Evolutionary conservation across 2,329 filamentous ascomycete species (phyloP).

Genomic region (Scleromitrula shiraiana): DNA sequence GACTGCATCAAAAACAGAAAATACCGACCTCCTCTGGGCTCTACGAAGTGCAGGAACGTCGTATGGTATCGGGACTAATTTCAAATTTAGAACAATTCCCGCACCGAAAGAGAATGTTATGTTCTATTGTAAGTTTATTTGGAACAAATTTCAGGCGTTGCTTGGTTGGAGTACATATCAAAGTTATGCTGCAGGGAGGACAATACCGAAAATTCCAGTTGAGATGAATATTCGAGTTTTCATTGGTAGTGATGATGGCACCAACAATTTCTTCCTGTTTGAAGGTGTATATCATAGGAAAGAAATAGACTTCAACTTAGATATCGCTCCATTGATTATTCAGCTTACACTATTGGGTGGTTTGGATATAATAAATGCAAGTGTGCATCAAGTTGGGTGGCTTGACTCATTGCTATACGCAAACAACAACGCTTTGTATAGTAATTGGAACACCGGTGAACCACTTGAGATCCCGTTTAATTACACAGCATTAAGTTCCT

Average conservation of each 20-base stretch:
- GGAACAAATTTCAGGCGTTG: not conserved
- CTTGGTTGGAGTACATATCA: not conserved
- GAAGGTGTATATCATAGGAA: not conserved
- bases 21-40: slow-evolving; percentile 29
- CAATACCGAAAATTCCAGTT: not conserved
- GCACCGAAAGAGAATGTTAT: slow-evolving; percentile 37
- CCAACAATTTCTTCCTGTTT: not conserved
- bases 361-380: not conserved
- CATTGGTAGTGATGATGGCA: not conserved
- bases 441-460: slow-evolving; percentile 4
- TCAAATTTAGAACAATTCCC: slow-evolving; percentile 40
- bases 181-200: not conserved
- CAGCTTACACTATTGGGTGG: not conserved
- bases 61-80: slow-evolving; percentile 31
- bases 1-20: slow-evolving; percentile 21
- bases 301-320: not conserved
- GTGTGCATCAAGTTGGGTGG: slow-evolving; percentile 3
- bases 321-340: not conserved
- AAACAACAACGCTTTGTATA: slow-evolving; percentile 9
- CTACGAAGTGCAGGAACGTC: slow-evolving; percentile 30
- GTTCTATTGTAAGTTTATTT: not conserved
- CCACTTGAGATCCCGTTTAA: not conserved
- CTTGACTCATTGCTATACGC: slow-evolving; percentile 9
- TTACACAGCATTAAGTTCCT: not conserved
- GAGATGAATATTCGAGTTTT: not conserved